phyloP scores from a whole-genome alignment of 2,329 filamentous ascomycete species.

The Arthroderma sp. region DNA sequence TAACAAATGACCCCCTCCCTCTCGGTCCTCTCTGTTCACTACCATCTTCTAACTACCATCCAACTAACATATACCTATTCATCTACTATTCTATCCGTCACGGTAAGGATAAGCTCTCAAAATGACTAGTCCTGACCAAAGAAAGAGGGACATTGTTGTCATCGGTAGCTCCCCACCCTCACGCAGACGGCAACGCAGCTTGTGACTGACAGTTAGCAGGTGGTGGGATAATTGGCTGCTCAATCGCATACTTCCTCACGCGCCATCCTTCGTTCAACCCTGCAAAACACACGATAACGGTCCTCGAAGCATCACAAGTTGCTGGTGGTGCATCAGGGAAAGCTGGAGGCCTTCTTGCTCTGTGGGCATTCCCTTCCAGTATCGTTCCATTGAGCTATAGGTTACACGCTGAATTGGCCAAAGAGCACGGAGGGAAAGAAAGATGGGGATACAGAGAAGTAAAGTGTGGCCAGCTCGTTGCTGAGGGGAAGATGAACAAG shows the following conservation, averaged over 20 bases:
- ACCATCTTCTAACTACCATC: neutral
- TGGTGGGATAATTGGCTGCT: slow-evolving; percentile 84
- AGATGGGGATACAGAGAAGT: slow-evolving; percentile 79
- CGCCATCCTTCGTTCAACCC: slow-evolving; percentile 71
- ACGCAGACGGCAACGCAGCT: neutral
- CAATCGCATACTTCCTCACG: slow-evolving; percentile 81
- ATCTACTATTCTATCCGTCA: neutral
- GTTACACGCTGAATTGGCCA: slow-evolving; percentile 71
- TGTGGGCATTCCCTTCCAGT: slow-evolving; percentile 79
- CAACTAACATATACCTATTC: neutral
- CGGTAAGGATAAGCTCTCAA: neutral
- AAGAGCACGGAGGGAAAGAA: slow-evolving; percentile 62
- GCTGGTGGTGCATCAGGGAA: slow-evolving; percentile 91
- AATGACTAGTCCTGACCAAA: neutral
- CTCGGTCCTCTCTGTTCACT: neutral
- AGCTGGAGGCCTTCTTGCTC: slow-evolving; percentile 75
- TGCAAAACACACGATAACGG: slow-evolving; percentile 60
- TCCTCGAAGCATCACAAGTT: slow-evolving; percentile 74
- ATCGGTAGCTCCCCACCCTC: slow-evolving; percentile 19
- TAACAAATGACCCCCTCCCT: neutral
- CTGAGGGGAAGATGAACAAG: slow-evolving; percentile 23
- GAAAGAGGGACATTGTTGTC: slow-evolving; percentile 28
- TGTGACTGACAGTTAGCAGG: slow-evolving; percentile 35
- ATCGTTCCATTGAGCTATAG: slow-evolving; percentile 77
- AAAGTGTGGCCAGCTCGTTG: slow-evolving; percentile 55